Evolutionary conservation across 306 rosid species (phyloP).

Genomic region (Quercus glauca): DNA sequence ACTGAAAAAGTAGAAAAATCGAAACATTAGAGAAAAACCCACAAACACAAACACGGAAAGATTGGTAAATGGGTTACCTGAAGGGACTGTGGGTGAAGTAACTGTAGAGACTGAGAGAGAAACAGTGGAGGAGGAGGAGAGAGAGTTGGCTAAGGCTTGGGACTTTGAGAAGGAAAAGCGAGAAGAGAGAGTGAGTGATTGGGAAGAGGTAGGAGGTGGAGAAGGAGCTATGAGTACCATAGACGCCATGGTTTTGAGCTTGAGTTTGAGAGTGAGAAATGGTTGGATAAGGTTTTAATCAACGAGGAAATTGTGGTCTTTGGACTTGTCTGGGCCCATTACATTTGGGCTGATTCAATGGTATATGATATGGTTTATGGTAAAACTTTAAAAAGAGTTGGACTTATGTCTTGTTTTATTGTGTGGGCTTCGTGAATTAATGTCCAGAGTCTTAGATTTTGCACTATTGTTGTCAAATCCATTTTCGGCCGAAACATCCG

Average conservation of each 20-base stretch:
- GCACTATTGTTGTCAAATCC: too few relatives aligned
- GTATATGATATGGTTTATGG: too few relatives aligned
- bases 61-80: conserved; percentile 35
- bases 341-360: neutral
- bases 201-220: conserved; percentile 44
- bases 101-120: conserved; percentile 38
- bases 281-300: neutral
- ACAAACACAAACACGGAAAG: neutral
- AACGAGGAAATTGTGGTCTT: neutral
- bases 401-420: too few relatives aligned
- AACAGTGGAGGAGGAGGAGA: conserved; percentile 22
- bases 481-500: rapidly evolving
- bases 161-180: conserved; percentile 65
- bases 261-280: neutral
- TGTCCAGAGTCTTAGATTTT: too few relatives aligned
- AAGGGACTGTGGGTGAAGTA: conserved; percentile 38
- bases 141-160: conserved; percentile 42
- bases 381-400: too few relatives aligned
- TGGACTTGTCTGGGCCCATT: neutral
- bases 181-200: conserved; percentile 28
- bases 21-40: conserved; percentile 15
- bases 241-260: conserved; percentile 49
- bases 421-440: too few relatives aligned
- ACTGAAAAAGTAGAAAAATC: conserved; percentile 28
- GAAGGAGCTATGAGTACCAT: conserved; percentile 58